Evolutionary conservation across 2,329 filamentous ascomycete species (phyloP).

Genomic region (Ceratocystis huliohia): DNA sequence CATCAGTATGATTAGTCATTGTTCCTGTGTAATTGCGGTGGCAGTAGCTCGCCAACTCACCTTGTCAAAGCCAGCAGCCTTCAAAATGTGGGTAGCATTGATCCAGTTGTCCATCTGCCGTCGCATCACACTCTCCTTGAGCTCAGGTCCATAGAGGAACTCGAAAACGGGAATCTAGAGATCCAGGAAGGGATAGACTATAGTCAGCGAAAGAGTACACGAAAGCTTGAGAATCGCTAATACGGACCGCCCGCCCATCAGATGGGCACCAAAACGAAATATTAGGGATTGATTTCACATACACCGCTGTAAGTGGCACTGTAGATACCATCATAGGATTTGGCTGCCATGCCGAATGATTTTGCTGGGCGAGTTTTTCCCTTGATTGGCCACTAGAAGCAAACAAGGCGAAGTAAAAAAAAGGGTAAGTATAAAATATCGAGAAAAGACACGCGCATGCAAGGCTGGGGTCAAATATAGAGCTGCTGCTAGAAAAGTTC

Average conservation of each 20-base stretch:
- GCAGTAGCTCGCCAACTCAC: conserved; percentile 3
- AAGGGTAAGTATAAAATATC: neutral
- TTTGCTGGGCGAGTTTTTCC: neutral
- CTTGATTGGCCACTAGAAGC: neutral
- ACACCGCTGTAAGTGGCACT: conserved; percentile 59
- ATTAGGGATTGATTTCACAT: conserved; percentile 28
- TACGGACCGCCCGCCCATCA: neutral
- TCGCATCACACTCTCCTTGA: conserved; percentile 87
- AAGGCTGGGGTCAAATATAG: neutral
- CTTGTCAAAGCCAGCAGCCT: conserved; percentile 94
- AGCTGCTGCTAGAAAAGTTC: neutral
- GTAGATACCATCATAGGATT: conserved; percentile 37
- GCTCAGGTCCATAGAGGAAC: conserved; percentile 68
- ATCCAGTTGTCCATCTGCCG: conserved; percentile 90
- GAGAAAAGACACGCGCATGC: neutral
- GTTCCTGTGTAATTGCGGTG: neutral
- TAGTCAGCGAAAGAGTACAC: neutral
- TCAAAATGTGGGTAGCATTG: conserved; percentile 98
- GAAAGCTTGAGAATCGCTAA: neutral
- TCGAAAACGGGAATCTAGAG: conserved; percentile 85
- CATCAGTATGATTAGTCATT: neutral
- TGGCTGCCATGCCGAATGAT: neutral
- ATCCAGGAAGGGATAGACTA: conserved; percentile 6
- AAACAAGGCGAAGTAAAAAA: neutral
- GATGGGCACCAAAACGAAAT: neutral